Evolutionary conservation across 2,329 filamentous ascomycete genomes (phyloP), one percentile per base, ranked within the genome.

Genomic region (Stemphylium beticola): DNA sequence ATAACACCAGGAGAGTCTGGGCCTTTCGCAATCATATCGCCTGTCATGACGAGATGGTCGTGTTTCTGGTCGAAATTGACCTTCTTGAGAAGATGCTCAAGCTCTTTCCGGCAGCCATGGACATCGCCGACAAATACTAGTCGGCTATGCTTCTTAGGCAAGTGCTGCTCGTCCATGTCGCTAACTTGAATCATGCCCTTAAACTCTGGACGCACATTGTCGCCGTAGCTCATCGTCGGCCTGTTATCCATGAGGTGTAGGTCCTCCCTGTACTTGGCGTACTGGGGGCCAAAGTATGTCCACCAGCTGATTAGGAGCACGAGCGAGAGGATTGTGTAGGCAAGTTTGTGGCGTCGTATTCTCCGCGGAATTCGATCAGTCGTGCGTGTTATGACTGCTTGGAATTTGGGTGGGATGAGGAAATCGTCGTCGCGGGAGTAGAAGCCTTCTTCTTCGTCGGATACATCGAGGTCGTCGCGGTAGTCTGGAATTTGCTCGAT

Each of bases 41-140:
- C 65, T 41, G 72, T 71, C 34, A 77, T 53, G 42, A 77, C 69
- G 24, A 77, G 69, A 49, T 79, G 74, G 46, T 77, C 93, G 43
- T 77, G 79, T 12, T 81, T 77, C 22, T 76, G 71, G 55, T 88
- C 74, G 74, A 91, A 93, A 14, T 80, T 72, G 18, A 89, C 78
- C 67, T 91, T 87, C 4, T 82, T 72, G 22, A 98, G 82, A 11
- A 98, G 81, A 14, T 80, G 55, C 58, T 73, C 61, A 24, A 75
- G 81, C 57, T 92, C 84, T 11, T 83, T 73, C 64, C 85, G 85
- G 79, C 95, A 95, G 43, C 95, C 95, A 77, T 98, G 93, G 12
- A 98, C 91, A 77, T 99, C 95, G 49, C 95, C 93, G 31, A 98
- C 81, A 57, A 98, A 81, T 31, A 98, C 80, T 20, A 99, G 78